Conservation (phyloP, 306 rosid species). For the Fagus sylvatica region DNA sequence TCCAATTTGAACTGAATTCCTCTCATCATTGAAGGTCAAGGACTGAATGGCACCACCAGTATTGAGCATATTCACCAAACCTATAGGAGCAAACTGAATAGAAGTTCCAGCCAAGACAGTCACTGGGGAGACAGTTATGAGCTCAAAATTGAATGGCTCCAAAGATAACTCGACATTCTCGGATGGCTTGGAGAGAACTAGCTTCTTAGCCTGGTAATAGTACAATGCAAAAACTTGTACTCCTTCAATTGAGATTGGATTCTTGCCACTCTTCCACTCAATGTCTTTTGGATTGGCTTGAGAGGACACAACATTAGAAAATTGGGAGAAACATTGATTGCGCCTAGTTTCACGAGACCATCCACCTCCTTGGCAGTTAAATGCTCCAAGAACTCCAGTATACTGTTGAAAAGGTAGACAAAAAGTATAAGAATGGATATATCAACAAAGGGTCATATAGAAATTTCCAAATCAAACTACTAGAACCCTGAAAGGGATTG, state of each 20-base stretch:
- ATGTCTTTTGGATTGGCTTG: constrained; percentile 61
- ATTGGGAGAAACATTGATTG: constrained; percentile 66
- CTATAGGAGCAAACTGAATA: constrained; percentile 74
- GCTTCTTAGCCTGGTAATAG: constrained; percentile 60
- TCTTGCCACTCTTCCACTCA: constrained; percentile 72
- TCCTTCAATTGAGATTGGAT: constrained; percentile 55
- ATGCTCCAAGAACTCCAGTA: constrained; percentile 88
- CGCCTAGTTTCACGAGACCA: constrained; percentile 73
- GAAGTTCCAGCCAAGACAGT: constrained; percentile 36
- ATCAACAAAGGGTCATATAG: no score
- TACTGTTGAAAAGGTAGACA: constrained; percentile 34
- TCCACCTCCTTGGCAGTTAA: constrained; percentile 98
- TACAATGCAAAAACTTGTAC: constrained; percentile 59
- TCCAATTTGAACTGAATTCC: constrained; percentile 43
- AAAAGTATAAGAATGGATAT: not conserved
- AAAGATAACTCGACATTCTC: constrained; percentile 58
- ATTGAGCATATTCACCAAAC: constrained; percentile 85
- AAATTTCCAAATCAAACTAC: no score
- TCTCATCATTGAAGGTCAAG: constrained; percentile 40
- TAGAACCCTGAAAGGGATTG: no score
- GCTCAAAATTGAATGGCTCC: constrained; percentile 92
- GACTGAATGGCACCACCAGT: constrained; percentile 82
- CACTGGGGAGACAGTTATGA: constrained; percentile 68
- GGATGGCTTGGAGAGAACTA: constrained; percentile 48
- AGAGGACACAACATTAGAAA: constrained; percentile 59